Base-by-base conservation (phyloP, 164 flowering plant genomes). In the Cinnamomum micranthum region DNA sequence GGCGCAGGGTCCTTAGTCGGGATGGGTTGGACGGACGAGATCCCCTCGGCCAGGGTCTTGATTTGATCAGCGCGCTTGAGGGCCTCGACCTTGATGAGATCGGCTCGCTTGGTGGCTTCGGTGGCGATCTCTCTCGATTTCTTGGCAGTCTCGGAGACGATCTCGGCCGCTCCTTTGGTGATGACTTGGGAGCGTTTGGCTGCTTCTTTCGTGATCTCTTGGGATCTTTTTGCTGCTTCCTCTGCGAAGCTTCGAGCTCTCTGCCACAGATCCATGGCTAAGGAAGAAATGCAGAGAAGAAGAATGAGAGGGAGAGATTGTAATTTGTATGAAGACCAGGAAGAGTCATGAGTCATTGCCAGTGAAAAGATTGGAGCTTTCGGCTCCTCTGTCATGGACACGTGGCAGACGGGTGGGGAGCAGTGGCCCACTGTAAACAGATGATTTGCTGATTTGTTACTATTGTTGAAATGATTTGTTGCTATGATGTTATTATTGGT, bases 71-170 rank as follows among this genome's bases (percentile, higher is more conserved):
- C 92, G 35, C 86, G 74, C 74, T 85, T 85, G 14, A 83, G 60
- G 12, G 89, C 86, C 72, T 85, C 88, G 66, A 73, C 35, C 75
- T 80, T 83, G 78, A 84, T 72, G 77, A 69, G 82, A 79, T 88
- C 89, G 69, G 92, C 89, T 55, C 80, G 82, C 80, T 82, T 87
- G 13, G 90, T 83, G 4, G 95, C 94, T 78, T 91, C 94, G 35
- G 81, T 84, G 1, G 91, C 93, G 51, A 92, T 69, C 73, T 88
- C 94, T 77, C 83, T 87, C 19, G 95, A 88, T 67, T 81, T 78
- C 83, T 84, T 88, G 17, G 94, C 87, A 1, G 96, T 85, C 73
- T 91, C 93, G 12, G 89, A 79, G 25, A 88, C 92, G 66, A 91
- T 76, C 33, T 86, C 70, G 51, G 88, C 80, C 7, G 89, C 73